phyloP scores from a whole-genome alignment of 2,329 filamentous ascomycete species.

The Alternaria rosae region DNA sequence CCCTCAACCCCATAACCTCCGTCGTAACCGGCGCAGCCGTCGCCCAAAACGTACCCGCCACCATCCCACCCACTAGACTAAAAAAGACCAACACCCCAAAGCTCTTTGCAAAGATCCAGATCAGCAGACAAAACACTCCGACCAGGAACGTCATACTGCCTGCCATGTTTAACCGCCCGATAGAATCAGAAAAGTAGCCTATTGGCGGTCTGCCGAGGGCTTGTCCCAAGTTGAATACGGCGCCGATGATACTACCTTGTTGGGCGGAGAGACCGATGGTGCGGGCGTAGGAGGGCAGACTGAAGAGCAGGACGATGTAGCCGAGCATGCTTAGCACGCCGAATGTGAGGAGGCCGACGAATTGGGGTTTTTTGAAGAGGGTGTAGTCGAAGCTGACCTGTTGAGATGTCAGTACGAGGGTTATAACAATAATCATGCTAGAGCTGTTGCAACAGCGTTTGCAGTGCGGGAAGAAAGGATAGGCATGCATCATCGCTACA shows the following conservation, averaged over 20 bases:
- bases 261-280: slow-evolving; percentile 70
- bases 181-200: slow-evolving; percentile 73
- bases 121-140: slow-evolving; percentile 70
- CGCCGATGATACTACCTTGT: slow-evolving; percentile 75
- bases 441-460: too few species aligned
- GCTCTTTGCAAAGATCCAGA: slow-evolving; percentile 75
- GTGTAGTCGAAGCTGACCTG: slow-evolving; percentile 66
- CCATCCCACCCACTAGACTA: slow-evolving; percentile 68
- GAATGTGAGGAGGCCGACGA: slow-evolving; percentile 70
- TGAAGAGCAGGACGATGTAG: slow-evolving; percentile 80
- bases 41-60: slow-evolving; percentile 73
- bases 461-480: too few species aligned
- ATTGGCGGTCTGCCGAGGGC: slow-evolving; percentile 75
- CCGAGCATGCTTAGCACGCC: slow-evolving; percentile 75
- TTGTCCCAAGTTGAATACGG: slow-evolving; percentile 72
- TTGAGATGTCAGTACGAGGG: accelerated
- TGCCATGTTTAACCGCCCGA: slow-evolving; percentile 78
- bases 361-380: slow-evolving; percentile 69
- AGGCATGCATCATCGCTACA: too few species aligned
- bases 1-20: slow-evolving; percentile 74
- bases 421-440: too few species aligned
- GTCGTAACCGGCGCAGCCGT: slow-evolving; percentile 72
- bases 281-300: slow-evolving; percentile 74
- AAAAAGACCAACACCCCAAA: slow-evolving; percentile 76
- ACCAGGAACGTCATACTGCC: slow-evolving; percentile 68